A percentile compares a stretch with the other conserved stretches of the same genome.
phyloP scores from a whole-genome alignment of 352 stramenopile genomes.

The Phytophthora tubulina region DNA sequence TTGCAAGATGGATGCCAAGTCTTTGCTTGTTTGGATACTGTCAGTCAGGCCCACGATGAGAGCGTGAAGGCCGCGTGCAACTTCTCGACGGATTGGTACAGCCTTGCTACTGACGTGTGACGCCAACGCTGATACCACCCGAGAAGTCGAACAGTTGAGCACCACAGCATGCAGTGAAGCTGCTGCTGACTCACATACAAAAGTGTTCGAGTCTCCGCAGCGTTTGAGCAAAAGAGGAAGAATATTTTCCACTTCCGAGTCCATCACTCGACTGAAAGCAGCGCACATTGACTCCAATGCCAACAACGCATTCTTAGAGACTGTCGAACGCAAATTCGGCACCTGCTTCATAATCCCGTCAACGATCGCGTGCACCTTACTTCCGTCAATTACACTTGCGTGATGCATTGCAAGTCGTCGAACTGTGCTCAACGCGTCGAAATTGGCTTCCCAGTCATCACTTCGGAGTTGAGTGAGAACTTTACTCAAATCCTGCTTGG shows the following conservation, averaged over 20 bases:
- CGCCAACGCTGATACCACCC: conserved; percentile 54
- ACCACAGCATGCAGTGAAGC: conserved; percentile 60
- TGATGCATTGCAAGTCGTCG: conserved; percentile 68
- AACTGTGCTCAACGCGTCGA: conserved; percentile 71
- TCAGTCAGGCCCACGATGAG: conserved; percentile 56
- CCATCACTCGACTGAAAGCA: conserved; percentile 55
- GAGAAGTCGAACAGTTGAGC: conserved; percentile 59
- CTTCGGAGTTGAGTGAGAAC: conserved; percentile 48
- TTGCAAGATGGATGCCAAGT: conserved; percentile 50
- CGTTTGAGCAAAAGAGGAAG: conserved; percentile 73
- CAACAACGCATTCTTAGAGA: conserved; percentile 83
- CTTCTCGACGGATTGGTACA: conserved; percentile 65
- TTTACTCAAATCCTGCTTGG: conserved; percentile 63
- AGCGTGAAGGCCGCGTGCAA: conserved; percentile 62
- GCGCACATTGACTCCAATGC: conserved; percentile 71
- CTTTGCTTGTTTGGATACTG: conserved; percentile 48
- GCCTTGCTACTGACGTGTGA: conserved; percentile 59
- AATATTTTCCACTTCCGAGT: conserved; percentile 69
- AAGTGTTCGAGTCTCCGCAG: conserved; percentile 74
- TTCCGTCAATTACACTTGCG: conserved; percentile 45
- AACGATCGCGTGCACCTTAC: conserved; percentile 56
- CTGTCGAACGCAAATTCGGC: conserved; percentile 70
- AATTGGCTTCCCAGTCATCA: conserved; percentile 70
- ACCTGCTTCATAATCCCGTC: conserved; percentile 72
- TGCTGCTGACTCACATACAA: conserved; percentile 74